Base-by-base conservation (phyloP, 2,329 filamentous ascomycete species). In the Aureobasidium sp. region DNA sequence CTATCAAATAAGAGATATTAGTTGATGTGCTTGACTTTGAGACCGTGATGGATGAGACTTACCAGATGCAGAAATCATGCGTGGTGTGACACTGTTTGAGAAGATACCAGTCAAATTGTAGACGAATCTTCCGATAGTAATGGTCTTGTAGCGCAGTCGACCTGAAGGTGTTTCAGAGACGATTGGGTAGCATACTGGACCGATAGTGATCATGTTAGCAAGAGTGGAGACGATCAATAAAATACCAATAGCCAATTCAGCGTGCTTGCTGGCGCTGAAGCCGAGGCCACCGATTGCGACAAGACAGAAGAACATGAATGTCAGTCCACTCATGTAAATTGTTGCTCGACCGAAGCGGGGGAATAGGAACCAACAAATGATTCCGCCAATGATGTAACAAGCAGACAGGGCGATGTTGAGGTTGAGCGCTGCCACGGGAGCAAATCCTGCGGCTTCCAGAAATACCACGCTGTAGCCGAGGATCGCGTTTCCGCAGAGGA, bases 261-360 rank as follows among this genome's bases (percentile, higher is more conserved):
- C 68, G 9, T 59, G 37, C 27, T 37, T 48, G 55, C 34, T 48
- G 16, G 55, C 14, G 8, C 36, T 41, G 21, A 39, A 41, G 9
- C 42, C 32, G 16, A 59, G 37, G 13, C 37, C 32, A 9, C 55
- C 55, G 8, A 59, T 44, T 68, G 55, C 39, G 3, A 67, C 67
- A 4, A 75, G 74, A 3, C 75, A 67, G 27, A 73, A 70, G 59
- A 75, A 75, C 6, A 78, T 62, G 6, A 73, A 69, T 8, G 73
- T 76, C 21, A 78, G 74, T 0, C 75, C 76, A 29, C 65, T 66
- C 47, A 75, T 70, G 62, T 77, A 78, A 53, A 77, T 72, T 0
- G 67, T 68, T 14, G 76, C 69, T 4, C 77, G 72, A 11, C 77
- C 77, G 41, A 74, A 67, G 9, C 68, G 68, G 2, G 71, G 66